phyloP scores from a whole-genome alignment of 495 filamentous ascomycete genomes.

The Hypoxylon lienhwacheense region DNA sequence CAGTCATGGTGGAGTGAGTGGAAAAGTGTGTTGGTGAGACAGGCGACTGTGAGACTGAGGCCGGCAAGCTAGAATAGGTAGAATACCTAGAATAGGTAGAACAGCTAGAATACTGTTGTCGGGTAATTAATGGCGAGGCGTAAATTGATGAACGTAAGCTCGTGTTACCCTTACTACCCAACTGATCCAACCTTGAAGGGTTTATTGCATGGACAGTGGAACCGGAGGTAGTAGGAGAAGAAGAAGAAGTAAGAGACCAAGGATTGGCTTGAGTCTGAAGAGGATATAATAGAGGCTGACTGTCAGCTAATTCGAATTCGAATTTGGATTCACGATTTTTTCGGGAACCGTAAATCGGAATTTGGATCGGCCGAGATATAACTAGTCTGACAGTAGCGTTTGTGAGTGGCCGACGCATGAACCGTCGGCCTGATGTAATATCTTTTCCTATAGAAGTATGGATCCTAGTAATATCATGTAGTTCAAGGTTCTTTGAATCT shows the following conservation, averaged over 20 bases:
- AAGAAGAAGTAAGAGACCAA: constrained; percentile 21
- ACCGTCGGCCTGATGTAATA: constrained; percentile 1
- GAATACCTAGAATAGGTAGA: constrained; percentile 2
- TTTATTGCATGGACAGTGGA: neutral
- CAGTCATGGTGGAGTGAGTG: constrained; percentile 67
- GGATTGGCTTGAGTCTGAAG: constrained; percentile 3
- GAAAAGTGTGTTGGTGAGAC: constrained; percentile 35
- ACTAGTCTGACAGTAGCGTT: neutral
- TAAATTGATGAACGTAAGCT: constrained; percentile 19
- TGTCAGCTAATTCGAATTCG: no score
- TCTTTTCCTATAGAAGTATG: constrained; percentile 8
- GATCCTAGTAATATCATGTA: no score
- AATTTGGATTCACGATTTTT: constrained; percentile 35
- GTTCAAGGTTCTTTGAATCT: no score
- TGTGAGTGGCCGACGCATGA: constrained; percentile 28
- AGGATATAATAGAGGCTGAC: constrained; percentile 5
- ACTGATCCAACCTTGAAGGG: constrained; percentile 7
- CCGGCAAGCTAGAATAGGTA: no score
- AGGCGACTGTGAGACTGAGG: constrained; percentile 18
- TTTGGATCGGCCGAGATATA: constrained; percentile 16
- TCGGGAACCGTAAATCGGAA: constrained; percentile 34
- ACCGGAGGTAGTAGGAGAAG: no score
- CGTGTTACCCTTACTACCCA: constrained; percentile 26
- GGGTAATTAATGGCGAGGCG: constrained; percentile 1
- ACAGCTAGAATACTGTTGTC: constrained; percentile 13